Base-by-base conservation (phyloP, 352 stramenopile genomes). In the Globisporangium camurandrum region DNA sequence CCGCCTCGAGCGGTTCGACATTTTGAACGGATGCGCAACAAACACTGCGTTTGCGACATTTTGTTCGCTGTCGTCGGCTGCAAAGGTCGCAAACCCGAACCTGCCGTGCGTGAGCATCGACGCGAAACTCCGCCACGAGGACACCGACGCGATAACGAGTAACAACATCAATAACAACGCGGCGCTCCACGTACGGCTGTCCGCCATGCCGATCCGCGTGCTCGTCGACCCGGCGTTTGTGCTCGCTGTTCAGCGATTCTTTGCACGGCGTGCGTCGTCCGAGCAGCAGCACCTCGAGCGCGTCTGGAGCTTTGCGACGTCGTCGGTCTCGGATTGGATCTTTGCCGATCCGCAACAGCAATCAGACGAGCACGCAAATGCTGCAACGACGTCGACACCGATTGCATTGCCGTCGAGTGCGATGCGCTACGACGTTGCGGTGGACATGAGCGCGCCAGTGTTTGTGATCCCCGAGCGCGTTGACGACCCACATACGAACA, bases 261-360 rank as follows among this genome's bases (percentile, higher is more conserved):
- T 93, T 46, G 54, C 72, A 33, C 84, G 76, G 39, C 58, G 84
- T 36, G 30, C 89, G 14, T 66, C 76, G 10, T 73, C 85, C 5
- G 69, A 85, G 26, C 69, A 86, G 7, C 70, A 85, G 26, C 69
- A 92, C 48, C 57, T 88, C 11, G 77, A 93, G 26, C 75, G 71
- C 33, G 78, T 86, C 9, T 93, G 82, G 82, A 77, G 65, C 39
- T 90, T 88, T 42, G 79, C 79, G 28, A 93, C 82, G 24, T 88
- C 74, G 37, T 91, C 82, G 23, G 76, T 93, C 9, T 71, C 78
- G 6, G 73, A 88, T 19, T 93, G 78, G 71, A 84, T 93, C 37
- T 90, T 89, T 56, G 67, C 79, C 1, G 71, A 85, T 33, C n/a
- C n/a, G n/a, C n/a, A n/a, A n/a, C n/a, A n/a, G n/a, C n/a, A n/a